These are phyloP conservation scores for Cyclotella kingstonii DNA, from an alignment of 108 stramenopile genomes.

Conservation along the genomic window DNA sequence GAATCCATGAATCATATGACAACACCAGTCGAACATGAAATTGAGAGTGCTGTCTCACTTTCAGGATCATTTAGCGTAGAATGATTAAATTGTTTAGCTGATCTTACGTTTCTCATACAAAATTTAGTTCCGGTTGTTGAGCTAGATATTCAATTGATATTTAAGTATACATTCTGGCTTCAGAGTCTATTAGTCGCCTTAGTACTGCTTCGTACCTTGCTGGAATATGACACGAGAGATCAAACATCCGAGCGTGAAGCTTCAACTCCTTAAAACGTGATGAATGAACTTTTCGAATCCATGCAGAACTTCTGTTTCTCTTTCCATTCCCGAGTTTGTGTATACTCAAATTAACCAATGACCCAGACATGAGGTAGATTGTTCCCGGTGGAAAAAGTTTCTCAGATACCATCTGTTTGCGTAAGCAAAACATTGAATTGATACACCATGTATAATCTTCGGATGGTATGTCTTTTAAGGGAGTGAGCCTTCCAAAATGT, in stretches of 20 bases:
- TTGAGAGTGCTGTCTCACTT: too few species aligned
- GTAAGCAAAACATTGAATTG: conserved; percentile 44
- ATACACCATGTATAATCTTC: conserved; percentile 47
- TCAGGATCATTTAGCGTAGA: too few species aligned
- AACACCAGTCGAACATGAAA: neutral
- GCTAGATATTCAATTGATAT: neutral
- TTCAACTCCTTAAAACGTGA: conserved; percentile 40
- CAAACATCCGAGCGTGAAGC: conserved; percentile 65
- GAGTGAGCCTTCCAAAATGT: conserved; percentile 1
- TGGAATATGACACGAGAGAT: conserved; percentile 63
- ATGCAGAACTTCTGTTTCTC: neutral
- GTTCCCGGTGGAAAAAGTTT: conserved; percentile 69
- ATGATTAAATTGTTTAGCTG: too few species aligned
- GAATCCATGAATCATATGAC: neutral
- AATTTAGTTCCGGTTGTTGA: neutral
- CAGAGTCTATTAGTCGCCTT: conserved; percentile 12
- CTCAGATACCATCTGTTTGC: conserved; percentile 45
- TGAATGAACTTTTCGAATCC: conserved; percentile 21
- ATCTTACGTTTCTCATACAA: neutral
- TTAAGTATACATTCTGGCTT: too few species aligned
- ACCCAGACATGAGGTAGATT: conserved; percentile 32
- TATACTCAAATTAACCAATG: conserved; percentile 26
- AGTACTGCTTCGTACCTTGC: conserved; percentile 55
- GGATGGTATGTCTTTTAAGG: conserved; percentile 16
- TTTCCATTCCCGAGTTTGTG: conserved; percentile 5